Base-by-base conservation (phyloP, 352 stramenopile species). In the Phytopythium ostracodes region DNA sequence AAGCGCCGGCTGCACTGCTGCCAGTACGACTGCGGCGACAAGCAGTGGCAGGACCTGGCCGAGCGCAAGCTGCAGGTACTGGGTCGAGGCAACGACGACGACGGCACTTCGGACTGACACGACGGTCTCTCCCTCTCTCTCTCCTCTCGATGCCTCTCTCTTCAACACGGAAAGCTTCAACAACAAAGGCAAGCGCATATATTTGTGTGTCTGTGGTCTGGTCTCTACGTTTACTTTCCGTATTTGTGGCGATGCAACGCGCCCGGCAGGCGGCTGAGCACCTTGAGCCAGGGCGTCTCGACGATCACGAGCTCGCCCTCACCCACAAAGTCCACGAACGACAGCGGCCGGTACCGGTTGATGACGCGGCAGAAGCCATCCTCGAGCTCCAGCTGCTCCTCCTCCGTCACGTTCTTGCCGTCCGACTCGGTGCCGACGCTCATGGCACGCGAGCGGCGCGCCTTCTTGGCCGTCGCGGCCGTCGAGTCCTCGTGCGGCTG, bases 201-300 rank as follows among this genome's bases (percentile, higher is more conserved):
- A 75, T 81, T 84, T 8, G 29, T 38, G 43, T 50, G n/a, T 12
- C 9, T 47, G 15, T 46, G 42, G 20, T 2, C 2, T 17, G 44
- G 44, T 56, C 27, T 56, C 25, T 36, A 42, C 27, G 50, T 42
- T n/a, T 89, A 91, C 67, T 91, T 90, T 64, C 84, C 84, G 77
- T 94, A 94, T 66, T 94, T 94, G 77, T 88, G 86, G 74, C 86
- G 86, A 44, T 92, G 77, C 51, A 94, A 77, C 33, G 86, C 81
- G 54, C 83, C 84, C 20, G 86, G 86, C 66, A 94, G 70, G 60
- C 84, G 78, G 55, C 84, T 88, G 36, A 94, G 71, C 69, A 94
- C 85, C 76, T 94, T 93, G 58, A 94, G 79, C 79, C 85, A 94
- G 52, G 84, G 86, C 25, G 82, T 93, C 71, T 94, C 86, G 31